These are phyloP conservation scores for Blastomyces emzantsi DNA, from an alignment of 2,329 filamentous ascomycete genomes.

Conservation along the genomic window DNA sequence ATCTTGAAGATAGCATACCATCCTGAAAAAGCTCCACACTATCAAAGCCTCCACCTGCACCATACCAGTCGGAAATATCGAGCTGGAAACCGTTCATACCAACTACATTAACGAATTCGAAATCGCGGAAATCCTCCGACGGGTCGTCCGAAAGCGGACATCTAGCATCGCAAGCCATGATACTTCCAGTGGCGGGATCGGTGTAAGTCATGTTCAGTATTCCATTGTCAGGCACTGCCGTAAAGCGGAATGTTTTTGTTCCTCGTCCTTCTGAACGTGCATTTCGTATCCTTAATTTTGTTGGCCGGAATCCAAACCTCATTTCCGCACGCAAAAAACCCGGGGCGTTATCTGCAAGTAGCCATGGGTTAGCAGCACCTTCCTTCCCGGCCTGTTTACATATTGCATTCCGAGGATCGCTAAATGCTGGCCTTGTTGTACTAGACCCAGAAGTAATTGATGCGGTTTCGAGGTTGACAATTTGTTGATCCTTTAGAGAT, in stretches of 20 bases:
- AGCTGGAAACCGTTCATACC: constrained; percentile 83
- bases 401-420: constrained; percentile 68
- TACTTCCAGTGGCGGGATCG: constrained; percentile 60
- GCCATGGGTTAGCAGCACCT: constrained; percentile 70
- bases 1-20: constrained; percentile 32
- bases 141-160: constrained; percentile 73
- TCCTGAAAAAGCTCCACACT: constrained; percentile 83
- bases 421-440: constrained; percentile 57
- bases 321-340: constrained; percentile 82
- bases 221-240: constrained; percentile 73
- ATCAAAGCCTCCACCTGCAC: constrained; percentile 70
- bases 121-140: constrained; percentile 68
- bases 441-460: constrained; percentile 57
- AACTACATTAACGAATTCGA: constrained; percentile 77
- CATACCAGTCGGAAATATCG: constrained; percentile 81
- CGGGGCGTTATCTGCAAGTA: constrained; percentile 62
- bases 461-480: constrained; percentile 75
- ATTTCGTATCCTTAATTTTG: constrained; percentile 81
- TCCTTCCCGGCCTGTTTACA: constrained; percentile 62
- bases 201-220: constrained; percentile 94
- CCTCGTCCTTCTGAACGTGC: constrained; percentile 75
- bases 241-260: constrained; percentile 80
- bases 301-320: constrained; percentile 74
- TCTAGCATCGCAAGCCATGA: constrained; percentile 64
- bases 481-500: constrained; percentile 56